Evolutionary conservation across 257 asterid species (phyloP).

Genomic region (Gynochthodes officinalis): DNA sequence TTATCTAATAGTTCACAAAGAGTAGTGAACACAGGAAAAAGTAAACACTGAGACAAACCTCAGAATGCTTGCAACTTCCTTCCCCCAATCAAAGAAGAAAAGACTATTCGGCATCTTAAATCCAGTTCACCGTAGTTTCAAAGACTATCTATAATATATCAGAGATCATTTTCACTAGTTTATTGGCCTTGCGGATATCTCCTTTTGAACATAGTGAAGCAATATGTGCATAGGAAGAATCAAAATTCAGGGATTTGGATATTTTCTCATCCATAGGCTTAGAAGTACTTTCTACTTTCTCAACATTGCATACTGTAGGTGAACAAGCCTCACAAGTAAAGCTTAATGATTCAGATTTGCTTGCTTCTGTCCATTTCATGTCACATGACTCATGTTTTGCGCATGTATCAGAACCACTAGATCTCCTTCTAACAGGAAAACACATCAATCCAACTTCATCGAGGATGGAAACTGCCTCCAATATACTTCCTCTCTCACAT

Average conservation of each 20-base stretch:
- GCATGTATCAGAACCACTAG: conserved; percentile 18
- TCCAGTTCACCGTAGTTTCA: neutral
- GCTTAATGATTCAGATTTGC: conserved; percentile 17
- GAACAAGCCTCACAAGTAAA: conserved; percentile 15
- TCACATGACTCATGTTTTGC: conserved; percentile 17
- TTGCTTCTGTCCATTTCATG: conserved; percentile 14
- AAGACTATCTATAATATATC: conserved; percentile 29
- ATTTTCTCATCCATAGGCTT: conserved; percentile 29
- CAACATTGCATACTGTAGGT: conserved; percentile 21
- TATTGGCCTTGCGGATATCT: conserved; percentile 58
- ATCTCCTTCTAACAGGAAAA: conserved; percentile 36
- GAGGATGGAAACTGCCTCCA: conserved; percentile 67
- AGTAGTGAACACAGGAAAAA: neutral
- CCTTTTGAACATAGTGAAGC: conserved; percentile 68
- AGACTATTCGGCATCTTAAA: neutral
- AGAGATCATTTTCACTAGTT: conserved; percentile 45
- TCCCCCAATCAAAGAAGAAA: neutral
- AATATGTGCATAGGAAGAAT: conserved; percentile 48
- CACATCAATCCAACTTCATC: conserved; percentile 56
- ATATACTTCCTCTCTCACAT: conserved; percentile 77
- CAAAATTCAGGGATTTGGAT: conserved; percentile 44
- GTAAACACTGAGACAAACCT: conserved; percentile 4
- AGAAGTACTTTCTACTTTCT: conserved; percentile 22
- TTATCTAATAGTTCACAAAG: neutral
- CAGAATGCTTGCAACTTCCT: neutral